Conservation (phyloP, 78 protist species). For the Bigelowiella natans region DNA sequence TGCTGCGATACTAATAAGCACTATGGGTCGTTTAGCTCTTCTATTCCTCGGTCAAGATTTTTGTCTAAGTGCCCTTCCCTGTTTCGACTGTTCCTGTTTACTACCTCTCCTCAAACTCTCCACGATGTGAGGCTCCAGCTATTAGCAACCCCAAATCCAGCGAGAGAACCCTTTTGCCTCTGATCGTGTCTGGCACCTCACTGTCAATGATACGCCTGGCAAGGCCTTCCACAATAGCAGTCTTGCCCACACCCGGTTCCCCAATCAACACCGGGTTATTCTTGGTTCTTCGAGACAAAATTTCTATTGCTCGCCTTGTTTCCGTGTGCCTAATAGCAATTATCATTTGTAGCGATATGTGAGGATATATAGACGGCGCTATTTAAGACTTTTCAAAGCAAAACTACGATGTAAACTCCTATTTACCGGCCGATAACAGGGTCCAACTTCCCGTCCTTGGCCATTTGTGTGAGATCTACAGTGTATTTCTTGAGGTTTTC, state of each 20-base stretch:
- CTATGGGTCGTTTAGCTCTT: too few species aligned
- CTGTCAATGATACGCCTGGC: constrained; percentile 91
- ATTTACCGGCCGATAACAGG: constrained; percentile 3
- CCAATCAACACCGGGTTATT: constrained; percentile 97
- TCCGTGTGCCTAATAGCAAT: too few species aligned
- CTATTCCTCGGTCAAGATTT: too few species aligned
- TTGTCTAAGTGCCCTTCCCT: too few species aligned
- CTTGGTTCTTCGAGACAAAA: constrained; percentile 76
- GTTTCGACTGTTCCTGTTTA: too few species aligned
- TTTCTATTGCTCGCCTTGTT: constrained; percentile 66
- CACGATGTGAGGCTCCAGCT: constrained; percentile 95
- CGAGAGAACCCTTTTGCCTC: constrained; percentile 44
- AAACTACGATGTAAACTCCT: too few species aligned
- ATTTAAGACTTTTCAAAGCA: too few species aligned
- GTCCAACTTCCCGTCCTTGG: neutral
- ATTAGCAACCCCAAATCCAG: constrained; percentile 93
- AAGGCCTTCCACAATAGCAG: constrained; percentile 93
- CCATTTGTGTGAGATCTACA: neutral
- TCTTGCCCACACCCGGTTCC: constrained; percentile 84
- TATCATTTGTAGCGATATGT: too few species aligned
- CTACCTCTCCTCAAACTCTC: constrained; percentile 94
- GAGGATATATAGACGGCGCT: too few species aligned
- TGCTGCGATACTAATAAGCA: too few species aligned
- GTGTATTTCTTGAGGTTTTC: neutral
- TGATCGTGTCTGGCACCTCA: constrained; percentile 85